Evolutionary conservation across 164 flowering plant species (phyloP).

Genomic region (Euptelea pleiosperma): DNA sequence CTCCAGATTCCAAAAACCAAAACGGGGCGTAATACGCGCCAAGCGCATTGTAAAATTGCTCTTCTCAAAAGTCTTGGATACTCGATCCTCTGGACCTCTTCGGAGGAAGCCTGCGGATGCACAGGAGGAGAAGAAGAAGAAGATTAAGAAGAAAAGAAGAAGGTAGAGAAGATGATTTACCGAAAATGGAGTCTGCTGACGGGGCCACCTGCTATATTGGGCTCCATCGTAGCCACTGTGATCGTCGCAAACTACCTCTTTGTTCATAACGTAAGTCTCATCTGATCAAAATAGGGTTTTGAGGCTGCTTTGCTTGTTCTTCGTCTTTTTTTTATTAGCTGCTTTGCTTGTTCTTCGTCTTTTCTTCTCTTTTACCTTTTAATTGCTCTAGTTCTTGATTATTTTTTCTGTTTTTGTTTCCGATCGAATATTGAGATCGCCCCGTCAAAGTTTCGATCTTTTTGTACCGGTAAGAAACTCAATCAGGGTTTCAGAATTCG

Average conservation of each 20-base stretch:
- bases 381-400: neutral
- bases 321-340: neutral
- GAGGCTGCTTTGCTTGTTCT: neutral
- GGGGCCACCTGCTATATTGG: slow-evolving; percentile 37
- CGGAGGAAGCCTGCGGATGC: too few relatives aligned
- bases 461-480: neutral
- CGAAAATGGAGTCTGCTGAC: slow-evolving; percentile 59
- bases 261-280: slow-evolving; percentile 26
- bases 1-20: too few relatives aligned
- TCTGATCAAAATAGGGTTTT: too few relatives aligned
- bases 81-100: too few relatives aligned
- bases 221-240: slow-evolving; percentile 30
- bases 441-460: neutral
- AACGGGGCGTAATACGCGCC: too few relatives aligned
- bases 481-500: neutral
- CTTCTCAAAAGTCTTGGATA: too few relatives aligned
- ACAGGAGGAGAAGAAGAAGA: too few relatives aligned
- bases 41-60: too few relatives aligned
- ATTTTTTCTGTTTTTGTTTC: neutral
- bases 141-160: too few relatives aligned
- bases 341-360: neutral
- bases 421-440: too few relatives aligned
- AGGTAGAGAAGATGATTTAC: slow-evolving; percentile 53
- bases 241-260: slow-evolving; percentile 31
- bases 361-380: neutral